Evolutionary conservation across 2,329 filamentous ascomycete species (phyloP).

Genomic region (Dichotomopilus funicola): DNA sequence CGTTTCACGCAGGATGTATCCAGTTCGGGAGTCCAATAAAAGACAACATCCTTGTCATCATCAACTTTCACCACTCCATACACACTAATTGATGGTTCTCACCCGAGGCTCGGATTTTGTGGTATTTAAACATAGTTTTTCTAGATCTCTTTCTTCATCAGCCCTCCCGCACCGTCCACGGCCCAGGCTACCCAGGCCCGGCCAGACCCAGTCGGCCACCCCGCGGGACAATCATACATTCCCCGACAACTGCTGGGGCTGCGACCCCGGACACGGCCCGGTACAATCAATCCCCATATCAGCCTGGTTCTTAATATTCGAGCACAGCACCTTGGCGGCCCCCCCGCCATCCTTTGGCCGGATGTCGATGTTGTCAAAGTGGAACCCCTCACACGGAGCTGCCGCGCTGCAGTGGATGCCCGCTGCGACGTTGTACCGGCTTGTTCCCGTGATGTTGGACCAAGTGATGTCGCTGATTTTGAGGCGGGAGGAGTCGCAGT

Average conservation of each 20-base stretch:
- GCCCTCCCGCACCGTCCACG: too few relatives aligned
- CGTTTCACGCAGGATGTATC: too few relatives aligned
- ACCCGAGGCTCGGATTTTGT: too few relatives aligned
- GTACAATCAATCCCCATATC: constrained; percentile 31
- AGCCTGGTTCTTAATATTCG: constrained; percentile 35
- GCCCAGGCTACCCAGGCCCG: too few relatives aligned
- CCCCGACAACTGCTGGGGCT: constrained; percentile 34
- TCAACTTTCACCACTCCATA: too few relatives aligned
- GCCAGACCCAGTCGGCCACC: too few relatives aligned
- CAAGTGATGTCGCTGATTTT: constrained; percentile 41
- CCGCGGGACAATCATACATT: constrained; percentile 16
- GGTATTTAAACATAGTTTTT: too few relatives aligned
- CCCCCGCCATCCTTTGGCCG: constrained; percentile 33
- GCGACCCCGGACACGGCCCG: constrained; percentile 32
- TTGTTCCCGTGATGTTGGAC: constrained; percentile 45
- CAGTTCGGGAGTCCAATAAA: too few relatives aligned
- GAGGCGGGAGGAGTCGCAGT: constrained; percentile 36
- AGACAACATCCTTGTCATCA: too few relatives aligned
- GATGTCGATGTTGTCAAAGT: constrained; percentile 41
- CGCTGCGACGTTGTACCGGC: constrained; percentile 41
- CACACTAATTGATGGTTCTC: too few relatives aligned
- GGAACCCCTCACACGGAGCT: constrained; percentile 39
- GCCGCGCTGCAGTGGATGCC: constrained; percentile 39
- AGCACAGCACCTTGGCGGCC: constrained; percentile 37
- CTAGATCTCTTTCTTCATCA: too few relatives aligned